phyloP scores from a whole-genome alignment of 1,284 basidiomycete genomes.

The Exsudoporus floridanus region DNA sequence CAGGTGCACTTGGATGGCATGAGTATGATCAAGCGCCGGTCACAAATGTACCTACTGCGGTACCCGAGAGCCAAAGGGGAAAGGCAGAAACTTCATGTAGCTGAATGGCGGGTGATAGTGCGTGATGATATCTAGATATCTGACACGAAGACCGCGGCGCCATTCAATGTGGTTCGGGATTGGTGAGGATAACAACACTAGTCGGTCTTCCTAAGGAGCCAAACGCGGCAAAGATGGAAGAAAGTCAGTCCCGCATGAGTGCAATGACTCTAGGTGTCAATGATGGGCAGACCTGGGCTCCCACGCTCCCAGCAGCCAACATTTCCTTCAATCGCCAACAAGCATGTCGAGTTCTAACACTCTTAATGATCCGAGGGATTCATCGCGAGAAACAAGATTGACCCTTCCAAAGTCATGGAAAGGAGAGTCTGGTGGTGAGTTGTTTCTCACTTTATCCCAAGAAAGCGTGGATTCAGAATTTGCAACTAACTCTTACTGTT shows the following conservation, averaged over 20 bases:
- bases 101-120: not conserved
- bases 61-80: not conserved
- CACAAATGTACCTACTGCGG: not conserved
- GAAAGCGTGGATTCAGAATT: not conserved
- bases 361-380: conserved; percentile 58
- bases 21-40: too few species aligned
- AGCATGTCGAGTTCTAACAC: conserved; percentile 26
- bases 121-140: not conserved
- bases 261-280: too few species aligned
- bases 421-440: conserved; percentile 53
- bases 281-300: conserved; percentile 3
- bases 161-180: not conserved
- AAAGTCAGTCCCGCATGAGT: too few species aligned
- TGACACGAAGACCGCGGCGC: not conserved
- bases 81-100: not conserved
- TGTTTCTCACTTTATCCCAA: not conserved
- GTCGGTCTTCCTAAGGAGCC: not conserved
- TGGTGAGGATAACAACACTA: not conserved
- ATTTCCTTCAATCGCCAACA: not conserved
- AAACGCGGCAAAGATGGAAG: not conserved
- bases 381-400: conserved; percentile 56
- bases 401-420: conserved; percentile 64
- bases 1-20: too few species aligned
- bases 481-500: not conserved
- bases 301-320: conserved; percentile 3